Base-by-base conservation (phyloP, 345 rosid genomes). In the Triadica sebifera region DNA sequence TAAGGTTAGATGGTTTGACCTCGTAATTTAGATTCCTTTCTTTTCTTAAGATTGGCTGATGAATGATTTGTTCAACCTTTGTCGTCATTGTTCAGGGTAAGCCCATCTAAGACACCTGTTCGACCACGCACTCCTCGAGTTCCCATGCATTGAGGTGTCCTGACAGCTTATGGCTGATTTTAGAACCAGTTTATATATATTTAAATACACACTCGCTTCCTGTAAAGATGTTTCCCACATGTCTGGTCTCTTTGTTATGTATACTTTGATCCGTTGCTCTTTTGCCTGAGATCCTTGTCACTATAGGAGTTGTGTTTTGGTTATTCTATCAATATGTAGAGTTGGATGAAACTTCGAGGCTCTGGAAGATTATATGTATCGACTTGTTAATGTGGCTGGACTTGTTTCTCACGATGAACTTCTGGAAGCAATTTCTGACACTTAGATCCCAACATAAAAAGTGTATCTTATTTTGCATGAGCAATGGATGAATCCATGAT, bases 21-120 rank as follows among this genome's bases (percentile, higher is more conserved):
- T 67, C 10, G n/a, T 43, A 74, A 55, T 29, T 29, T 29, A 29
- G 34, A 29, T 29, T 29, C 34, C 34, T 29, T 37, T 39, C n/a
- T 63, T 17, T 63, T 63, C 24, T 63, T 13, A 12, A 13, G 34
- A 29, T 29, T 29, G 34, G 2, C 34, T 29, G 34, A 29, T 29
- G 34, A 29, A 29, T 29, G 34, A 29, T 29, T 29, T 6, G 47
- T 1, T 43, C 8, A 49, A 55, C 45, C 34, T 74, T 39, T 20
- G 43, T 6, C 58, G 13, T 80, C 72, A 50, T 71, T 69, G 71
- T 52, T 58, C 86, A 93, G 98, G 92, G 94, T 93, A 63, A 93
- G 98, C 82, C 98, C 98, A 61, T 93, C 98, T n/a, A 93, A 93
- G 87, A 93, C 98, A 8, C 97, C 98, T 38, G 98, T 93, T 75